Percentiles rank a stretch among this genome's conserved stretches.
Conservation (phyloP, 371 early-diverging fungal species). For the Lichtheimia hyalospora region DNA sequence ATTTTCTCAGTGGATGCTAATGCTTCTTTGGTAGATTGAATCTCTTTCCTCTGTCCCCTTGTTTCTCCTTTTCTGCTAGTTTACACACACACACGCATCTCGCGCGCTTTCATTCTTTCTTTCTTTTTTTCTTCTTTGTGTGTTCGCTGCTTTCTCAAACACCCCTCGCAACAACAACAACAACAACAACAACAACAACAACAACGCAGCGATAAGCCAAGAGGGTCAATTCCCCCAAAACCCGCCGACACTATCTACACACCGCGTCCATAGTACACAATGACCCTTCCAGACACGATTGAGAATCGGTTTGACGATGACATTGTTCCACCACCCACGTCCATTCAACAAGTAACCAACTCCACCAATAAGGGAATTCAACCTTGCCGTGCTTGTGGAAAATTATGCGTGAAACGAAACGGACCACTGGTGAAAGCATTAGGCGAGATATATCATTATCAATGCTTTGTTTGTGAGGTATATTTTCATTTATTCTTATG, state of each 20-base stretch:
- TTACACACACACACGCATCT: not conserved
- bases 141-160: not conserved
- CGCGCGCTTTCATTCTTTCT: not conserved
- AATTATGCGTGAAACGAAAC: conserved; percentile 6
- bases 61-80: too few species aligned
- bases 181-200: not conserved
- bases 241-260: too few species aligned
- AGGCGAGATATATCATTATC: conserved; percentile 11
- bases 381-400: conserved; percentile 7
- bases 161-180: conserved; percentile 2
- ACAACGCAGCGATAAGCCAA: too few species aligned
- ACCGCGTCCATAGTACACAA: too few species aligned
- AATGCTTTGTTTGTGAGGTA: conserved; percentile 23
- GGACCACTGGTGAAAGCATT: conserved; percentile 6
- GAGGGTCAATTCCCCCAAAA: too few species aligned
- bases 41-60: not conserved
- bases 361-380: too few species aligned
- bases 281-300: too few species aligned
- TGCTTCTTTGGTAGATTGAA: too few species aligned
- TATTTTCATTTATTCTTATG: not conserved
- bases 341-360: too few species aligned
- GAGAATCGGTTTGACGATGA: too few species aligned
- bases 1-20: too few species aligned
- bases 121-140: not conserved
- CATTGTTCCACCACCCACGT: too few species aligned